Base-by-base conservation (phyloP, 495 filamentous ascomycete genomes). In the Darksidea phi region DNA sequence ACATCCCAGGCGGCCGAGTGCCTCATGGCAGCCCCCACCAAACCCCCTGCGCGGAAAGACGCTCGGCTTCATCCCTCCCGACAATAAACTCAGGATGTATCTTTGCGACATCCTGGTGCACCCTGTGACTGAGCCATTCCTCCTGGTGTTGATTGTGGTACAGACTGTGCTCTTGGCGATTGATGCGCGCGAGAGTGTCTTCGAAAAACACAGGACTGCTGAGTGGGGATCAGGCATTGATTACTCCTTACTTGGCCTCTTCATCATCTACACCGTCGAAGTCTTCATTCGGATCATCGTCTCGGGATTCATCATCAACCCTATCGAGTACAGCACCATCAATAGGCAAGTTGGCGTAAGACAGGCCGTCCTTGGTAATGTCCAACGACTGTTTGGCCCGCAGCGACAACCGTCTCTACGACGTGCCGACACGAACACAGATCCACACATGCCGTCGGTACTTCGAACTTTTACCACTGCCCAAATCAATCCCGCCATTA, bases 21-120 rank as follows among this genome's bases (percentile, higher is more conserved):
- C 18, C 24, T 50, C 52, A 42, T 71, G 78, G 74, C 70, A 71
- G 32, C 76, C 79, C 15, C 78, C 79, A 66, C 79, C 82, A 18
- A 99, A 97, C 73, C 95, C 95, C 1, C 80, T 99, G 17, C 87
- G 80, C 71, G 94, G 95, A 46, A 91, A 87, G 62, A 86, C 88
- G n/a, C 78, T 99, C 21, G 88, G 91, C 6, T 82, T 97, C 20
- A 88, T 97, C 66, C 79, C 86, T 7, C 86, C 91, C 0, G 83
- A 91, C 20, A 94, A 87, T 66, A 79, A 79, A 54, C 59, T 97
- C 25, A 82, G 94, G 52, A 77, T 86, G 49, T 79, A 80, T 70
- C 75, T 97, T 5, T 95, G 91, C 70, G 89, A 96, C 71, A 60
- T 97, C 7, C 77, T 99, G n/a, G 89, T 97, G 18, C 87, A 95